Percentiles rank a stretch among this genome's conserved stretches.
phyloP scores from a whole-genome alignment of 2,329 filamentous ascomycete species.

The Escovopsis sp. region DNA sequence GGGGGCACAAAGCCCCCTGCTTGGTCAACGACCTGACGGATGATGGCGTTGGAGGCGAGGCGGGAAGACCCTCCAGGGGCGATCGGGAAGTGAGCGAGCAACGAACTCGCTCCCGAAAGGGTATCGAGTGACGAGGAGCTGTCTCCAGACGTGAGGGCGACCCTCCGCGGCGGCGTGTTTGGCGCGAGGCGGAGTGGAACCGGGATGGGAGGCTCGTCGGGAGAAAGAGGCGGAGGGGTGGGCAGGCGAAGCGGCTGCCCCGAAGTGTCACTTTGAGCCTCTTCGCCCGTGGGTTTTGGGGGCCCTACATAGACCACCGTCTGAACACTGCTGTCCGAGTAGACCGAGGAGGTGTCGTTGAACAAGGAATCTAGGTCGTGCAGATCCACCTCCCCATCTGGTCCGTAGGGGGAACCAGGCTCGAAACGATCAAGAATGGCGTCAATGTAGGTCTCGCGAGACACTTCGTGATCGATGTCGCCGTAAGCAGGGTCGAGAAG shows the following conservation, averaged over 20 bases:
- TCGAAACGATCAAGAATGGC: not conserved
- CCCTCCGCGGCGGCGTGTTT: not conserved
- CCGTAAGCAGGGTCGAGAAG: not conserved
- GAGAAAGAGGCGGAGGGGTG: not conserved
- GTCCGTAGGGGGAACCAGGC: no score
- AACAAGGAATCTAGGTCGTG: not conserved
- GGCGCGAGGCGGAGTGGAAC: no score
- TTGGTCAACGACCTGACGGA: conserved; percentile 11
- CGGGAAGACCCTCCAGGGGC: conserved; percentile 10
- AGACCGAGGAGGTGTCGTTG: conserved; percentile 8
- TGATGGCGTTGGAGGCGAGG: conserved; percentile 12
- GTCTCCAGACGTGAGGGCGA: conserved; percentile 2
- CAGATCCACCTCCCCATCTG: no score
- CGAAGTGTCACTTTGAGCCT: no score
- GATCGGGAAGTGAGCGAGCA: conserved; percentile 16
- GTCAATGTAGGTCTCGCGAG: not conserved
- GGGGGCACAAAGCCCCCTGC: conserved; percentile 10
- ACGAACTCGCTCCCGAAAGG: conserved; percentile 7
- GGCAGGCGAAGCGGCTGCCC: not conserved
- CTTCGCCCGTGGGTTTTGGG: not conserved
- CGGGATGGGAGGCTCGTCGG: not conserved
- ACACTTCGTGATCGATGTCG: no score
- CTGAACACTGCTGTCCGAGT: conserved; percentile 10
- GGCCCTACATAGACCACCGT: conserved; percentile 7
- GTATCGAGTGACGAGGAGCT: conserved; percentile 7